Evolutionary conservation across 192 early-diverging fungal species (phyloP).

Genomic region (Coemansia sp.): DNA sequence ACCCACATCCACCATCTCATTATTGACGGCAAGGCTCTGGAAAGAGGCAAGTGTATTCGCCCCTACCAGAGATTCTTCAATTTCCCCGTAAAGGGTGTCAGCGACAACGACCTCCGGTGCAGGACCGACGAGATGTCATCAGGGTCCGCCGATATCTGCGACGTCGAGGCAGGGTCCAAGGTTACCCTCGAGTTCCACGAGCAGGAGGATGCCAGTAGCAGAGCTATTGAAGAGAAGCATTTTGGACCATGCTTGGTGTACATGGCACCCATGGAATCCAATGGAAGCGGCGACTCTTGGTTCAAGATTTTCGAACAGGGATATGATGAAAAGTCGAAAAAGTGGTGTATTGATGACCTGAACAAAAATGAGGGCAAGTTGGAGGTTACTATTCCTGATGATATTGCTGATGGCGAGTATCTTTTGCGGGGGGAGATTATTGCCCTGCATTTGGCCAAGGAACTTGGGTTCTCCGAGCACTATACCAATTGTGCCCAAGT

Average conservation of each 20-base stretch:
- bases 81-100: slow-evolving; percentile 16
- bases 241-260: slow-evolving; percentile 20
- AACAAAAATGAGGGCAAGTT: slow-evolving; percentile 17
- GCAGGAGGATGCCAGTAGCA: neutral
- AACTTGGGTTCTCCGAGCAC: slow-evolving; percentile 5
- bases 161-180: slow-evolving; percentile 13
- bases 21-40: slow-evolving; percentile 6
- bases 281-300: slow-evolving; percentile 18
- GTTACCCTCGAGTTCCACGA: slow-evolving; percentile 15
- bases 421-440: slow-evolving; percentile 16
- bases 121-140: slow-evolving; percentile 1
- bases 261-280: slow-evolving; percentile 9
- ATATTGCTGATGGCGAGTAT: slow-evolving; percentile 15
- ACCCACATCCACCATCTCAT: slow-evolving; percentile 10
- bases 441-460: slow-evolving; percentile 10
- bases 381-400: slow-evolving; percentile 12
- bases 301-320: slow-evolving; percentile 34
- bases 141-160: neutral
- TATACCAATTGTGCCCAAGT: slow-evolving; percentile 10
- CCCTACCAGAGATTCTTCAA: slow-evolving; percentile 10
- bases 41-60: slow-evolving; percentile 21
- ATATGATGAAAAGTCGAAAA: slow-evolving; percentile 5
- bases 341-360: slow-evolving; percentile 22
- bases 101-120: slow-evolving; percentile 9
- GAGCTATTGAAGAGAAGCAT: slow-evolving; percentile 1